Percentiles rank a stretch among this genome's conserved stretches.
Evolutionary conservation across 495 filamentous ascomycete genomes (phyloP).

Genomic region (Letharia lupina): DNA sequence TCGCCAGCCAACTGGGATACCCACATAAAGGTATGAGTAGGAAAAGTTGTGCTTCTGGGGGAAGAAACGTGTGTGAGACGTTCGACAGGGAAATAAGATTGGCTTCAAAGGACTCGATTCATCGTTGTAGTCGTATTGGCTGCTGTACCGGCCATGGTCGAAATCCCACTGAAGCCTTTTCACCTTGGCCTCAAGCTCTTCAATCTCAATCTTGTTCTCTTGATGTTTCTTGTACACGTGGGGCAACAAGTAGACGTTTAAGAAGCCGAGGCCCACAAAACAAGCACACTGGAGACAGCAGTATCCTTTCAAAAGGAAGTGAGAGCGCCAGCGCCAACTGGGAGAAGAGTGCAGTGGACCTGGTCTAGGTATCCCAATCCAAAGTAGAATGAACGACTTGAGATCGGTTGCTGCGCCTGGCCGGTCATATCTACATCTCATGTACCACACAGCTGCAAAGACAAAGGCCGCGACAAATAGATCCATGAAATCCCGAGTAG

Average conservation of each 20-base stretch:
- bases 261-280: not conserved
- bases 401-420: conserved; percentile 3
- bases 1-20: conserved; percentile 55
- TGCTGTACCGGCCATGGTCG: not conserved
- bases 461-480: not conserved
- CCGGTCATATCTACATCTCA: conserved; percentile 9
- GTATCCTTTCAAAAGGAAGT: conserved; percentile 1
- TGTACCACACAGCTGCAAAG: conserved; percentile 12
- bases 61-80: conserved; percentile 52
- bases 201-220: not conserved
- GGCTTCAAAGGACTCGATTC: conserved; percentile 26
- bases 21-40: conserved; percentile 59
- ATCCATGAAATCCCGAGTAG: conserved; percentile 4
- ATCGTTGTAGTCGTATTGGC: not conserved
- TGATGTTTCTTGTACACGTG: not conserved
- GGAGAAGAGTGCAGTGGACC: not conserved
- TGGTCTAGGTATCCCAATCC: not conserved
- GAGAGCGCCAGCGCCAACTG: not conserved
- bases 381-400: not conserved
- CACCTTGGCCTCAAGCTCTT: not conserved
- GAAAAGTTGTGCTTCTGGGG: conserved; percentile 56
- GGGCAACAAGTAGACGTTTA: not conserved
- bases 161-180: not conserved
- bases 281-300: not conserved
- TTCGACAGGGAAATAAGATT: conserved; percentile 50